phyloP scores from a whole-genome alignment of 257 asterid species.

The Orobanche coerulescens region DNA sequence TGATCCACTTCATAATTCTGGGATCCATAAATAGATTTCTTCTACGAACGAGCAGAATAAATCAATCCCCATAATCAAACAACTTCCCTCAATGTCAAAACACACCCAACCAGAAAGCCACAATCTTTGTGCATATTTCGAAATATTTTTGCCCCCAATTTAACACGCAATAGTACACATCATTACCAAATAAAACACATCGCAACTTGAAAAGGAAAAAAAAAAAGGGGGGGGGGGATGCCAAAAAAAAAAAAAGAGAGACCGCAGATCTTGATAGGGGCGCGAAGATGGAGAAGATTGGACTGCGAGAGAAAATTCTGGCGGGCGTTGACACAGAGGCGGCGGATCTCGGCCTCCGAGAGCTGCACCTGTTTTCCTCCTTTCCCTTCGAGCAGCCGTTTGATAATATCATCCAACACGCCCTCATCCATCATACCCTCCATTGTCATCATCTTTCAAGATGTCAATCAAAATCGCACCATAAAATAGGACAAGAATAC shows the following conservation, averaged over 20 bases:
- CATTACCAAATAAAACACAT: neutral
- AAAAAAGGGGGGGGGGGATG: neutral
- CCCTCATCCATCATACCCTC: conserved; percentile 74
- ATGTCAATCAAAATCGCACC: conserved; percentile 10
- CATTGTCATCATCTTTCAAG: conserved; percentile 60
- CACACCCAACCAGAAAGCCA: neutral
- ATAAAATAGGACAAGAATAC: neutral
- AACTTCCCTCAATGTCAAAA: neutral
- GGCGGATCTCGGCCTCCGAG: conserved; percentile 96
- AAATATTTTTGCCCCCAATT: neutral
- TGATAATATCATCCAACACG: conserved; percentile 72
- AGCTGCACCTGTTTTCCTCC: conserved; percentile 90
- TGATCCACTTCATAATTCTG: neutral
- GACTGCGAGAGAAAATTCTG: conserved; percentile 76
- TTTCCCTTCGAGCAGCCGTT: conserved; percentile 72
- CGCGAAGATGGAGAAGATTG: conserved; percentile 53
- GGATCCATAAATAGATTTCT: neutral
- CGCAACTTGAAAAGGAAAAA: neutral
- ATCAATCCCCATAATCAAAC: conserved; percentile 8
- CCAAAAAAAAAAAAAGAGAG: neutral
- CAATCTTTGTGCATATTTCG: neutral
- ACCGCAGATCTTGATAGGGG: conserved; percentile 90
- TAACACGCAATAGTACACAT: neutral
- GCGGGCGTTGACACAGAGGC: conserved; percentile 76
- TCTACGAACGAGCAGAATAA: neutral